Conservation (phyloP, 306 rosid genomes). For the Glycyrrhiza uralensis region DNA sequence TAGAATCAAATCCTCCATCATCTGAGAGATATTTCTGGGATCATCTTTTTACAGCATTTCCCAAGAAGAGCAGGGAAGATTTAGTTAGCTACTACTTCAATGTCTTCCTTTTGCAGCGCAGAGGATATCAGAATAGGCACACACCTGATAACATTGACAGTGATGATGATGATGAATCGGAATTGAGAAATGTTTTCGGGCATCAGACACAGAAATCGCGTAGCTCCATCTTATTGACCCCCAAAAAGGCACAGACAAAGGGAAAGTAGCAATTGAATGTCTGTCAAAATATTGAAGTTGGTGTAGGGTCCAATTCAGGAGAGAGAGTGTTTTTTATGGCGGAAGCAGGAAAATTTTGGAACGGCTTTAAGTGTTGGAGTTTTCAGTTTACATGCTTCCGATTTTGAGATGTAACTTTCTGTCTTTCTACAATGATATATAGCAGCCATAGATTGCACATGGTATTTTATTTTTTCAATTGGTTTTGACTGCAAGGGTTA, state of each 20-base stretch:
- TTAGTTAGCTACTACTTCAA: conserved; percentile 87
- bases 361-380: conserved; percentile 1
- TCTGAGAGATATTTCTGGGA: conserved; percentile 49
- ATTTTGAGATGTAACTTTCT: not conserved
- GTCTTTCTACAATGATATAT: conserved; percentile 15
- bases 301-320: not conserved
- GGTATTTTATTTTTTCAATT: not conserved
- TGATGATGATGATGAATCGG: conserved; percentile 61
- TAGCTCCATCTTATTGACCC: conserved; percentile 40
- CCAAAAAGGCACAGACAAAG: conserved; percentile 40
- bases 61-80: conserved; percentile 58
- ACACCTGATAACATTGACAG: conserved; percentile 61
- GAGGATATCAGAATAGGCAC: conserved; percentile 72
- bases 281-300: not conserved
- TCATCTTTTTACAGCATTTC: conserved; percentile 42
- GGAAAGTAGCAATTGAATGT: conserved; percentile 19
- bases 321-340: conserved; percentile 1
- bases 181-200: conserved; percentile 38
- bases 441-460: not conserved
- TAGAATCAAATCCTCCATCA: conserved; percentile 42
- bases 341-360: conserved; percentile 11
- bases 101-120: conserved; percentile 68
- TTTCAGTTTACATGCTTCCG: conserved; percentile 20
- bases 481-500: conserved; percentile 15
- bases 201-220: conserved; percentile 27